Conservation (phyloP, 768 basidiomycete genomes). For the Pluteus cervinus region DNA sequence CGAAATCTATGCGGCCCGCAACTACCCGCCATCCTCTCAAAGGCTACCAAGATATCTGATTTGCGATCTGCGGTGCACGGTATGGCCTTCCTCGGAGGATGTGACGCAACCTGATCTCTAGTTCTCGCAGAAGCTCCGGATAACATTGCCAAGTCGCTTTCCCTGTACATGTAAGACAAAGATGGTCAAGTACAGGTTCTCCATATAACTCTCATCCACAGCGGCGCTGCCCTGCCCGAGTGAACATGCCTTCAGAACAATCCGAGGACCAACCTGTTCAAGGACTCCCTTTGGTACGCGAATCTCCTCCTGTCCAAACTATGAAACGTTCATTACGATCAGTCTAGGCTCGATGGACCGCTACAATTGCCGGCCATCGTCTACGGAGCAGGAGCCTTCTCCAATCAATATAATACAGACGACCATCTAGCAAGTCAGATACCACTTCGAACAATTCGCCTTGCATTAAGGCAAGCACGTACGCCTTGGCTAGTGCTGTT, state of each 20-base stretch:
- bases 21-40: too few relatives aligned
- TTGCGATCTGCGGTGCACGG: too few relatives aligned
- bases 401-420: constrained; percentile 58
- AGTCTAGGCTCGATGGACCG: constrained; percentile 28
- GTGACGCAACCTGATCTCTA: too few relatives aligned
- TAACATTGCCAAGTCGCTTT: too few relatives aligned
- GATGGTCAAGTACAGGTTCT: too few relatives aligned
- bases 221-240: too few relatives aligned
- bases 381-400: constrained; percentile 70
- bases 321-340: constrained; percentile 2
- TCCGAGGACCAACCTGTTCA: constrained; percentile 29
- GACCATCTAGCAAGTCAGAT: constrained; percentile 46
- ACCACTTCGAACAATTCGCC: constrained; percentile 62
- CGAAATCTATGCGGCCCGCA: too few relatives aligned
- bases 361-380: constrained; percentile 44
- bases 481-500: constrained; percentile 4
- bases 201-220: too few relatives aligned
- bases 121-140: too few relatives aligned
- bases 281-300: constrained; percentile 35
- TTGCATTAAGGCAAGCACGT: constrained; percentile 62
- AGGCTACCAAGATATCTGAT: too few relatives aligned
- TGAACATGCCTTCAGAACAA: constrained; percentile 21
- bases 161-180: too few relatives aligned
- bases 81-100: too few relatives aligned
- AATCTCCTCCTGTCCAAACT: not conserved